Evolutionary conservation across 768 basidiomycete species (phyloP).

Genomic region (Pleurotus tuoliensis): DNA sequence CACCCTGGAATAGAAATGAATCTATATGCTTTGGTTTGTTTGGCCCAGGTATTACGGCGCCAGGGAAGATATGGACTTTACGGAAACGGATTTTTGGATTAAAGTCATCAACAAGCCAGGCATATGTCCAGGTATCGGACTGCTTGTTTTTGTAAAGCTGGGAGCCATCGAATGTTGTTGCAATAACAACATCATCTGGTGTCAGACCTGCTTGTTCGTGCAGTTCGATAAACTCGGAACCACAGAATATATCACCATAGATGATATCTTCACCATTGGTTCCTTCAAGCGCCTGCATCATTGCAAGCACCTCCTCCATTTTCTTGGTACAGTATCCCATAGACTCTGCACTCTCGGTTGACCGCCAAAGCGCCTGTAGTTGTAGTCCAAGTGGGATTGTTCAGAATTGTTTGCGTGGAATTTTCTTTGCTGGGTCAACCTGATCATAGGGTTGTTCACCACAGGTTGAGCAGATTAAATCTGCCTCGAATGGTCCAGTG

Average conservation of each 20-base stretch:
- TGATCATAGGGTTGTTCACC: slow-evolving; percentile 22
- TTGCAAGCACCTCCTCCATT: slow-evolving; percentile 18
- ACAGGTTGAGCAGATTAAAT: slow-evolving; percentile 28
- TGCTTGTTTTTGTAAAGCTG: slow-evolving; percentile 35
- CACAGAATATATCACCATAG: slow-evolving; percentile 28
- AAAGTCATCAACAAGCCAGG: slow-evolving; percentile 33
- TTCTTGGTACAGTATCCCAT: slow-evolving; percentile 23
- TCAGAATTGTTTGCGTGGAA: slow-evolving; percentile 26
- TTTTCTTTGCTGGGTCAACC: slow-evolving; percentile 12
- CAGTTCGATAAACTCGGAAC: slow-evolving; percentile 23
- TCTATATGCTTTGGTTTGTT: slow-evolving; percentile 32
- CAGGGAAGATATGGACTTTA: slow-evolving; percentile 28
- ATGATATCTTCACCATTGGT: neutral
- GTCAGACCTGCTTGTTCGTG: slow-evolving; percentile 17
- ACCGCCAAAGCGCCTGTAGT: slow-evolving; percentile 32
- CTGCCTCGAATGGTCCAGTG: slow-evolving; percentile 29
- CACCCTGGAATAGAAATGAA: slow-evolving; percentile 28
- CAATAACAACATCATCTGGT: slow-evolving; percentile 25
- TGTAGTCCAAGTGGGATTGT: slow-evolving; percentile 41
- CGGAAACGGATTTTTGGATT: slow-evolving; percentile 26
- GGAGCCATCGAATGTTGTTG: slow-evolving; percentile 35
- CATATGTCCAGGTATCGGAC: slow-evolving; percentile 29
- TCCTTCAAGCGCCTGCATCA: slow-evolving; percentile 3
- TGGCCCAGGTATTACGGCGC: slow-evolving; percentile 29
- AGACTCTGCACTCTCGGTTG: slow-evolving; percentile 16